phyloP scores from a whole-genome alignment of 2,329 filamentous ascomycete genomes.

The Lachnellula suecica region DNA sequence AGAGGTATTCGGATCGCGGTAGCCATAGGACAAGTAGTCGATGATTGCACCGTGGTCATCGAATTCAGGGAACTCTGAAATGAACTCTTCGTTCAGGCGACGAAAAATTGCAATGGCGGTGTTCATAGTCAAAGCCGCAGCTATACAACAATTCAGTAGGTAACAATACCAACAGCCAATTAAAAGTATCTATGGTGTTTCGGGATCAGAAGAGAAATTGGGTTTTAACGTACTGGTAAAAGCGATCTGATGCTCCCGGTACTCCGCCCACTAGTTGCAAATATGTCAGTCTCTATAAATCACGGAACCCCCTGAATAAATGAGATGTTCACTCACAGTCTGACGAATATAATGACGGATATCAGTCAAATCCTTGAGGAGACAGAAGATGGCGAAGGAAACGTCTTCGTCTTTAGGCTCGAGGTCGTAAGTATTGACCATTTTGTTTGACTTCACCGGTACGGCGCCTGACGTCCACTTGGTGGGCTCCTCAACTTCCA shows the following conservation, averaged over 20 bases:
- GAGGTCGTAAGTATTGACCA: not conserved
- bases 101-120: not conserved
- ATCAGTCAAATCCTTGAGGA: slow-evolving; percentile 4
- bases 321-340: not conserved
- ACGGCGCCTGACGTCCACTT: not conserved
- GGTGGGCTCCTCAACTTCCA: not conserved
- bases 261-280: not conserved
- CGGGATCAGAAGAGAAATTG: too few relatives aligned
- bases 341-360: slow-evolving; percentile 3
- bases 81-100: not conserved
- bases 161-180: too few relatives aligned
- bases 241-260: not conserved
- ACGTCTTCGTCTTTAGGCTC: not conserved
- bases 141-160: too few relatives aligned
- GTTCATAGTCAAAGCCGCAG: not conserved
- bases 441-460: not conserved
- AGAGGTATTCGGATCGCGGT: not conserved
- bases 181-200: too few relatives aligned
- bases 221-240: too few relatives aligned
- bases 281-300: not conserved
- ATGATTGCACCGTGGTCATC: not conserved
- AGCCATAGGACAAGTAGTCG: not conserved
- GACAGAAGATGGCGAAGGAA: slow-evolving; percentile 1
- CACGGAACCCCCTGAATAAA: too few relatives aligned
- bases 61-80: not conserved